These are phyloP conservation scores for Bretschneidera sinensis DNA, from an alignment of 345 rosid genomes.

Conservation along the genomic window DNA sequence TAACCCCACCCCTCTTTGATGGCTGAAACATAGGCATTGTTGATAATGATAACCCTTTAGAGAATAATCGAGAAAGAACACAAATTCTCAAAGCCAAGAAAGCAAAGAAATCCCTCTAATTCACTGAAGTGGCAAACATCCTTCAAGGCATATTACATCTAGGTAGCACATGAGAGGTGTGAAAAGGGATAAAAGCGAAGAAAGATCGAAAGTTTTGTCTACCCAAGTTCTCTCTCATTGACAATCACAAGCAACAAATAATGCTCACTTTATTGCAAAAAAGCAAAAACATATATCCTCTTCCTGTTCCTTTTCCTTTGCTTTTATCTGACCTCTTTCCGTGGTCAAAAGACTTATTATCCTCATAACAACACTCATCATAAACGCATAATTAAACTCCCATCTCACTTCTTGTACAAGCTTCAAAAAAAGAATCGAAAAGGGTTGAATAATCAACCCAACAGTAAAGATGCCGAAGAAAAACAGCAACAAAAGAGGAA, in stretches of 20 bases:
- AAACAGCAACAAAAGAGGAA: constrained; percentile 12
- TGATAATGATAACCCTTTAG: constrained; percentile 8
- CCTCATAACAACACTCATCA: constrained; percentile 30
- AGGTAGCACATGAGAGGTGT: constrained; percentile 16
- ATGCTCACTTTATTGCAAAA: constrained; percentile 18
- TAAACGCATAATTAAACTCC: constrained; percentile 35
- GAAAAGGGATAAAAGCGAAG: constrained; percentile 12
- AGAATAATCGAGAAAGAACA: constrained; percentile 1
- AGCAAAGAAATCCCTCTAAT: constrained; percentile 1
- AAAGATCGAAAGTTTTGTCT: constrained; percentile 3
- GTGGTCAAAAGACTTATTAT: constrained; percentile 43
- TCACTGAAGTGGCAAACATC: constrained; percentile 24
- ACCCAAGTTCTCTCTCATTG: constrained; percentile 21
- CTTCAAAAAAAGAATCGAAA: constrained; percentile 19
- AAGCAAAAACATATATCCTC: constrained; percentile 7
- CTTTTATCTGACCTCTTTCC: constrained; percentile 33
- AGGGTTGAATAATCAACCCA: constrained; percentile 16
- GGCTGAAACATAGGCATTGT: constrained; percentile 60
- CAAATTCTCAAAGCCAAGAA: constrained; percentile 9
- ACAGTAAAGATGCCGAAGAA: constrained; percentile 15
- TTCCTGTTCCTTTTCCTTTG: constrained; percentile 21
- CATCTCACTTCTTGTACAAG: constrained; percentile 29
- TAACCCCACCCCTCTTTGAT: constrained; percentile 32
- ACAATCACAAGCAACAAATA: constrained; percentile 21
- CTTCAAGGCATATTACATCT: constrained; percentile 32